Base-by-base conservation (phyloP, 345 rosid species). In the Melaleuca alternifolia region DNA sequence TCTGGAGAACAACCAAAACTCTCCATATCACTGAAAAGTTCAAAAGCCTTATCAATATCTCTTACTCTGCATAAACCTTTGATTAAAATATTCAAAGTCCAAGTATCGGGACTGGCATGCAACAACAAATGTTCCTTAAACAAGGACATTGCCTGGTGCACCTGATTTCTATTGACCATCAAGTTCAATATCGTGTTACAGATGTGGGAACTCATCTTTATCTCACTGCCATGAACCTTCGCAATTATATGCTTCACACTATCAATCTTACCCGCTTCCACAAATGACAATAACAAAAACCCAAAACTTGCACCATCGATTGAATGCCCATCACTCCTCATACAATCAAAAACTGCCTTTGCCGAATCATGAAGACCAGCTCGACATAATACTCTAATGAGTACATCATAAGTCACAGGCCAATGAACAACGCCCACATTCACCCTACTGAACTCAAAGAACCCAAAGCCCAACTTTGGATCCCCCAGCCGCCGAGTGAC, bases 61-160 rank as follows among this genome's bases (percentile, higher is more conserved):
- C 93, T 92, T 51, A 88, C 33, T 28, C 90, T 85, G 88, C 97
- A 94, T 76, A 96, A 92, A 88, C 98, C 98, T 77, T 89, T 89
- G 33, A 97, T 94, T 84, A 96, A 88, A 89, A 96, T 95, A 90
- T 97, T 97, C 83, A 95, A 93, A 21, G 96, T 94, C 91, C 97
- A 91, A 16, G 95, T 89, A 89, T 95, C 95, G 3, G 91, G 92
- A 61, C 89, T 88, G 76, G 90, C 91, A 12, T 89, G 89, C 84
- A 86, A 91, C 30, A 86, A 88, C 86, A 92, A 79, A 89, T 91
- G 88, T 65, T 93, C 91, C 84, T 91, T 87, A 84, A 94, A 93
- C 56, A 96, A 54, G 52, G 86, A 79, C 57, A 97, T 71, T 0
- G 99, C 98, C 86, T 93, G 95, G 7, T 91, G 91, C 75, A 91